A percentile compares a stretch with the other conserved stretches of the same genome.
These are phyloP conservation scores for Apocynum venetum DNA, from an alignment of 257 asterid species.

Conservation along the genomic window DNA sequence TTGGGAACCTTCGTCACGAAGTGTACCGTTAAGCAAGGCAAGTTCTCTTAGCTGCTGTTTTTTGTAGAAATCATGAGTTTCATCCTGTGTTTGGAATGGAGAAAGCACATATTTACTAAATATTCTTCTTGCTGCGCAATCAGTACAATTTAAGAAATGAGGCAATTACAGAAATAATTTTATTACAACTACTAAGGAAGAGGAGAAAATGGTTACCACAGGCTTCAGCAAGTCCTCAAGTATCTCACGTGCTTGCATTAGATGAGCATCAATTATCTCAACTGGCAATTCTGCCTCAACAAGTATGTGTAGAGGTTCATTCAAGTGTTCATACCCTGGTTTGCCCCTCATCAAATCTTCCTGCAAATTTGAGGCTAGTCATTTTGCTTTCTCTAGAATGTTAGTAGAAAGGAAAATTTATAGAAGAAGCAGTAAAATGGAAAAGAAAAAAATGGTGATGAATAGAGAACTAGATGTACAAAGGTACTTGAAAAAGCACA, in stretches of 20 bases:
- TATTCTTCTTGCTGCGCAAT: neutral
- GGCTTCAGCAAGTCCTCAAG: constrained; percentile 94
- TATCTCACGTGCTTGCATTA: constrained; percentile 88
- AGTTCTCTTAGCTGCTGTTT: constrained; percentile 93
- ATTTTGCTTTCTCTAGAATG: neutral
- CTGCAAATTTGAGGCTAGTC: constrained; percentile 31
- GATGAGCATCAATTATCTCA: constrained; percentile 87
- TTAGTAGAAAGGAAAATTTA: neutral
- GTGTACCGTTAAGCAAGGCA: constrained; percentile 90
- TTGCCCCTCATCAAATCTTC: constrained; percentile 99
- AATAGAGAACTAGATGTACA: neutral
- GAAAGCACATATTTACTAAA: neutral
- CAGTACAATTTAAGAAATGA: neutral
- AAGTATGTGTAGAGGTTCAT: constrained; percentile 92
- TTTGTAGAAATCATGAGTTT: constrained; percentile 81
- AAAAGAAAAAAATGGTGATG: neutral
- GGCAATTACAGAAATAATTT: neutral
- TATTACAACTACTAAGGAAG: neutral
- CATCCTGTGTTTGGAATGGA: constrained; percentile 55
- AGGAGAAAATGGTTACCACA: constrained; percentile 46
- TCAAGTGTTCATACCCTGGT: constrained; percentile 95
- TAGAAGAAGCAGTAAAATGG: neutral
- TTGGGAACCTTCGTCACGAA: constrained; percentile 85
- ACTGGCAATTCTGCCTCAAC: constrained; percentile 94
- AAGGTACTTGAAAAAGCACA: neutral